These are phyloP conservation scores for Epichloe bromicola DNA, from an alignment of 2,329 filamentous ascomycete species.

Conservation along the genomic window DNA sequence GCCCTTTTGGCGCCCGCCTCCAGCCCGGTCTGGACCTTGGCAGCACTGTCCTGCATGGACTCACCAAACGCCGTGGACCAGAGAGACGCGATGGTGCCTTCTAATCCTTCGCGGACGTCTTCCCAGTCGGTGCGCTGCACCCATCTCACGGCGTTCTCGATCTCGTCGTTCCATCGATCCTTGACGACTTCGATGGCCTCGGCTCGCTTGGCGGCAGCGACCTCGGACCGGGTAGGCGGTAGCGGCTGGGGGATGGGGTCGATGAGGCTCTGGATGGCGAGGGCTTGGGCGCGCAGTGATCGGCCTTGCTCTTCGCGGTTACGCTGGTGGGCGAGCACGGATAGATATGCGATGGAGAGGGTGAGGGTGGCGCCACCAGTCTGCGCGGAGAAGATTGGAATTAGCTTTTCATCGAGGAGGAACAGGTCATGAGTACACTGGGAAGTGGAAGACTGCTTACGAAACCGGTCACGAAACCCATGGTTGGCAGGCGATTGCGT, in stretches of 20 bases:
- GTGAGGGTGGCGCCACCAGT: conserved; percentile 66
- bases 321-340: conserved; percentile 55
- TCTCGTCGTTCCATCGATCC: conserved; percentile 65
- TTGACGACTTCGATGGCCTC: conserved; percentile 55
- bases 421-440: neutral
- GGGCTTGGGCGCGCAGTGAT: conserved; percentile 42
- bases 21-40: conserved; percentile 17
- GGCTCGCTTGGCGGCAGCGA: conserved; percentile 37
- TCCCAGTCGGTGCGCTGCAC: conserved; percentile 55
- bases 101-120: conserved; percentile 44
- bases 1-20: conserved; percentile 22
- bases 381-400: conserved; percentile 26
- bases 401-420: neutral
- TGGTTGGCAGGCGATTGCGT: conserved; percentile 19
- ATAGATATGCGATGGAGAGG: conserved; percentile 59
- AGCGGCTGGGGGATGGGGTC: conserved; percentile 32
- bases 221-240: conserved; percentile 37
- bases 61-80: conserved; percentile 28
- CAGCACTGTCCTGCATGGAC: conserved; percentile 14
- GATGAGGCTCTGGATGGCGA: conserved; percentile 38
- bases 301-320: conserved; percentile 48
- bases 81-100: conserved; percentile 33
- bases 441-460: conserved; percentile 27
- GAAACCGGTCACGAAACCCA: conserved; percentile 66
- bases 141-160: conserved; percentile 53